Percentiles rank a stretch among this genome's conserved stretches.
Conservation (phyloP, 164 flowering plant genomes). For the Berberis thunbergii region DNA sequence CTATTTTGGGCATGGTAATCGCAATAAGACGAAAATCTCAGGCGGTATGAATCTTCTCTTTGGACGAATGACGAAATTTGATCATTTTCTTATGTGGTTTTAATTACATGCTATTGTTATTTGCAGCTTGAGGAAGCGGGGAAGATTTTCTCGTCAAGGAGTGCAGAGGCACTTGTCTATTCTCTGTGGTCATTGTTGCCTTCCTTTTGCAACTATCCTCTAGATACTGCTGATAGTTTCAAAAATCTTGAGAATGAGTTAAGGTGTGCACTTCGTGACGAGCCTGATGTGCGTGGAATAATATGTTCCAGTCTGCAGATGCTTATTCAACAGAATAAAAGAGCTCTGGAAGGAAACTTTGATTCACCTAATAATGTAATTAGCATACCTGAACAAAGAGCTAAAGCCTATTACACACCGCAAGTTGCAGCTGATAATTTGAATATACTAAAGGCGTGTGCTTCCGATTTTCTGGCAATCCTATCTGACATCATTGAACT, state of each 20-base stretch:
- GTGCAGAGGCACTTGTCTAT: conserved; percentile 53
- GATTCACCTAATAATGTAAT: conserved; percentile 25
- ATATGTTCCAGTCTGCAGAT: conserved; percentile 78
- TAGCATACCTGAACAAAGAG: conserved; percentile 38
- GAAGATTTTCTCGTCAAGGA: conserved; percentile 52
- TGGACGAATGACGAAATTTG: not conserved
- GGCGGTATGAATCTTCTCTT: conserved; percentile 32
- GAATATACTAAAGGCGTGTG: conserved; percentile 42
- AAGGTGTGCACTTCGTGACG: conserved; percentile 46
- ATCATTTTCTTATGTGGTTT: not conserved
- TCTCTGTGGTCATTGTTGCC: conserved; percentile 89
- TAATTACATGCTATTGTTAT: conserved; percentile 8
- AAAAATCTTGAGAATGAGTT: conserved; percentile 39
- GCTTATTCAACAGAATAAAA: conserved; percentile 77
- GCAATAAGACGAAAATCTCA: conserved; percentile 43
- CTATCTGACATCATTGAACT: conserved; percentile 43
- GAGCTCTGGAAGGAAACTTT: conserved; percentile 30
- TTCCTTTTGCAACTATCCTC: conserved; percentile 90
- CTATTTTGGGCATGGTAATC: conserved; percentile 43
- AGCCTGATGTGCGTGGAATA: conserved; percentile 60
- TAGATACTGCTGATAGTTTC: conserved; percentile 76
- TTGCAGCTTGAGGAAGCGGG: conserved; percentile 75
- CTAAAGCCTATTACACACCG: conserved; percentile 44
- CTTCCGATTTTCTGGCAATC: conserved; percentile 42
- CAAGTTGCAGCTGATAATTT: conserved; percentile 59